These are phyloP conservation scores for Thymus quinquecostatus DNA, from an alignment of 257 asterid species.

Conservation along the genomic window DNA sequence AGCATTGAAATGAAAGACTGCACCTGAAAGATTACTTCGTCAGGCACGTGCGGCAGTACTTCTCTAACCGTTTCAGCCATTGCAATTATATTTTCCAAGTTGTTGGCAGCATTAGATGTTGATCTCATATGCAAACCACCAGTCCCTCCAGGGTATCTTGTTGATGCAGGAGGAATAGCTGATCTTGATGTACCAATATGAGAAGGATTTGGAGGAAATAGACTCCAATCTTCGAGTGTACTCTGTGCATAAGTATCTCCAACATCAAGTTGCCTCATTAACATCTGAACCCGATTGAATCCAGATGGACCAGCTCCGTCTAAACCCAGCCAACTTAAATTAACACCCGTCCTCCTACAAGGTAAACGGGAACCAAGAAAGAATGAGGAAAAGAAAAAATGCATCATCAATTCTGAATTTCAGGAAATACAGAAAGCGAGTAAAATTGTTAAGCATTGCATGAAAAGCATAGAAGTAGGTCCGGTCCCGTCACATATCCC, in stretches of 20 bases:
- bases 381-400: not conserved
- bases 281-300: constrained; percentile 76
- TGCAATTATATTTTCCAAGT: constrained; percentile 55
- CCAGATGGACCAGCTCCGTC: constrained; percentile 85
- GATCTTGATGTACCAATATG: constrained; percentile 71
- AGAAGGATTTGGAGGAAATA: constrained; percentile 66
- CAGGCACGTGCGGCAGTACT: constrained; percentile 79
- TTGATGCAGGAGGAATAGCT: constrained; percentile 43
- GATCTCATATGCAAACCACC: constrained; percentile 52
- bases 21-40: constrained; percentile 76
- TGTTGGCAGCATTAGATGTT: constrained; percentile 39
- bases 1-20: constrained; percentile 1
- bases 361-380: not conserved
- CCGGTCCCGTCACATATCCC: not conserved
- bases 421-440: not conserved
- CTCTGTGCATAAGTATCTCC: constrained; percentile 80
- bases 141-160: constrained; percentile 40
- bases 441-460: not conserved
- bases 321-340: constrained; percentile 71
- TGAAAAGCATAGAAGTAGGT: not conserved
- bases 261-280: constrained; percentile 89
- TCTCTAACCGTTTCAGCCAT: constrained; percentile 83
- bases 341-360: constrained; percentile 59
- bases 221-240: constrained; percentile 72
- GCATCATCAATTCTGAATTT: constrained; percentile 5